Percentiles rank a stretch among this genome's conserved stretches.
Evolutionary conservation across 192 early-diverging fungal genomes (phyloP).

Genomic region (Rhizophagus sp.): DNA sequence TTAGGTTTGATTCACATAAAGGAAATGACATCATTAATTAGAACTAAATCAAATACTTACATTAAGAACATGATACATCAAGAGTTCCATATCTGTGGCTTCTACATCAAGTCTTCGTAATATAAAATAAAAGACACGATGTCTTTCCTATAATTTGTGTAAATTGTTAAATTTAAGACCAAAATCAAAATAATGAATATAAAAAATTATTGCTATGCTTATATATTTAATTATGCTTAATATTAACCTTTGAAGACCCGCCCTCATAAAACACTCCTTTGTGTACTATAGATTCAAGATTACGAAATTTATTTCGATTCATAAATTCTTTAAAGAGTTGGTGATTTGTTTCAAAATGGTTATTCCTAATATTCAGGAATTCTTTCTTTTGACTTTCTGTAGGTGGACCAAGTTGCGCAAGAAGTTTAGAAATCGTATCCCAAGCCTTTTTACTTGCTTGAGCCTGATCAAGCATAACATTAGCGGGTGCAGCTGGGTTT

Average conservation of each 20-base stretch:
- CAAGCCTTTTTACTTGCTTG: constrained; percentile 67
- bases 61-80: constrained; percentile 75
- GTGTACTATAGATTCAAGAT: constrained; percentile 64
- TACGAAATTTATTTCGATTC: constrained; percentile 66
- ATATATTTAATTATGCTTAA: neutral
- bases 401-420: constrained; percentile 87
- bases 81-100: constrained; percentile 80
- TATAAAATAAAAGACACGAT: constrained; percentile 86
- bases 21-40: neutral
- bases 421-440: constrained; percentile 78
- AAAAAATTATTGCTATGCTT: neutral
- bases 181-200: neutral
- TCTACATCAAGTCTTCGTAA: constrained; percentile 74
- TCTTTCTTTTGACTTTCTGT: constrained; percentile 65
- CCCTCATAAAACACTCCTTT: constrained; percentile 84
- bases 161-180: neutral
- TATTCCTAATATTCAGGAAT: constrained; percentile 37
- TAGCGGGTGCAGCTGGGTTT: neutral
- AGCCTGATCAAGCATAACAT: constrained; percentile 22
- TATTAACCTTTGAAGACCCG: constrained; percentile 65
- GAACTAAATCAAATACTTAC: constrained; percentile 38
- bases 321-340: constrained; percentile 67
- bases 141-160: constrained; percentile 43
- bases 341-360: constrained; percentile 50
- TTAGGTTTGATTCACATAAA: neutral